Conservation (phyloP, 495 filamentous ascomycete genomes). For the Penicillium odoratum region DNA sequence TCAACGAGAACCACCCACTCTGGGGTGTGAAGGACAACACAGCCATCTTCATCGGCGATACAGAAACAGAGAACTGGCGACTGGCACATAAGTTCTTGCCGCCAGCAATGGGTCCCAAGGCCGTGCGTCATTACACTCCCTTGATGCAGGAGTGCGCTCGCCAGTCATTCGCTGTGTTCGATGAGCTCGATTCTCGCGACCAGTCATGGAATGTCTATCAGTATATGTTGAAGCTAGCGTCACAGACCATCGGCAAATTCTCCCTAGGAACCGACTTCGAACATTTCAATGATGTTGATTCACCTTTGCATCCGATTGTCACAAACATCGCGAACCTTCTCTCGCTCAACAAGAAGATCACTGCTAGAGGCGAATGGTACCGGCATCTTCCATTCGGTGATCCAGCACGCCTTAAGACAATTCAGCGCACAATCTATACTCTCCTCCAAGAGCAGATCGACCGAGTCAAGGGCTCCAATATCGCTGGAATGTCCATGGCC, state of each 20-base stretch:
- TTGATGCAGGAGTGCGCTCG: conserved; percentile 51
- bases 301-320: conserved; percentile 40
- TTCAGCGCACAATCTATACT: conserved; percentile 21
- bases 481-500: conserved; percentile 40
- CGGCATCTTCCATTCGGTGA: conserved; percentile 52
- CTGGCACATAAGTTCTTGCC: conserved; percentile 56
- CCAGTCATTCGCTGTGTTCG: conserved; percentile 50
- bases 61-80: conserved; percentile 33
- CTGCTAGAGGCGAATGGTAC: conserved; percentile 49
- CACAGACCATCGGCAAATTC: conserved; percentile 53
- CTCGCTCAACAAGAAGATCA: conserved; percentile 52
- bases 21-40: conserved; percentile 45
- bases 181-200: conserved; percentile 47
- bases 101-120: conserved; percentile 52
- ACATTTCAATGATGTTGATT: conserved; percentile 49
- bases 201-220: conserved; percentile 59
- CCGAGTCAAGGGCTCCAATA: conserved; percentile 17
- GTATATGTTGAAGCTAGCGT: conserved; percentile 60
- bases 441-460: conserved; percentile 27
- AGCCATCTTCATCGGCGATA: conserved; percentile 55
- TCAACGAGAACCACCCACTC: conserved; percentile 36
- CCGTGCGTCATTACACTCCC: conserved; percentile 55
- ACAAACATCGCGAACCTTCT: conserved; percentile 37
- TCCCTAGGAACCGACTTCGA: conserved; percentile 51
- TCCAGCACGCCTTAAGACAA: conserved; percentile 32